Evolutionary conservation across 345 rosid species (phyloP), one percentile per base, ranked within the genome.

Genomic region (Hibiscus tridactylites): DNA sequence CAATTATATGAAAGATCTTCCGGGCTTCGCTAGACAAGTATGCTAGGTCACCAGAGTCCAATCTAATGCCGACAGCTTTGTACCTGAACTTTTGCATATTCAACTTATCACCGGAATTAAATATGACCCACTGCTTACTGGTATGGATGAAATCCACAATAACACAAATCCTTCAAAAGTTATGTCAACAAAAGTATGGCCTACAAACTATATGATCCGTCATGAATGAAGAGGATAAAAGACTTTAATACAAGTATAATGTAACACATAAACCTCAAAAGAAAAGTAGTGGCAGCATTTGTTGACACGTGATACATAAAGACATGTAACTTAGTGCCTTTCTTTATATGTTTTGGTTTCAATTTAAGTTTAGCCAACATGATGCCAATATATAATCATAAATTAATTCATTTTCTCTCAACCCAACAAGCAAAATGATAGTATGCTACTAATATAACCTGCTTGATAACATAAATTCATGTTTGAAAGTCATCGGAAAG

Each of bases 41-140:
- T 59, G 97, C 97, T 29, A 95, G 83, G 74, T 95, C 98, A 61
- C 99, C 99, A 66, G 99, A 95, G 80, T 95, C 98, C 80, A 95
- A 76, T 79, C 99, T 90, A 73, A 95, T 92, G 58, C 99, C 99
- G 35, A 71, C 78, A 54, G 99, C 96, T 80, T 83, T 90, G 71
- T 92, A 95, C 76, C 99, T 92, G 88, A 73, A 75, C 1, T 78
- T 88, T 67, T 13, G 16, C 31, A 63, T 58, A 69, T 65, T 64
- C 57, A 79, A 75, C 61, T 82, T 59, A 74, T 68, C 52, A 71
- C 24, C n/a, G 17, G 61, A 78, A 58, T 42, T 37, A 0, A 68
- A 17, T 8, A 12, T 29, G 24, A 61, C 52, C 46, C 73, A 70
- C 57, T 33, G 67, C 29, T 52, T 29, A 60, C 12, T 61, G 9